phyloP scores from a whole-genome alignment of 495 filamentous ascomycete species.

The Thermochaetoides thermophila region DNA sequence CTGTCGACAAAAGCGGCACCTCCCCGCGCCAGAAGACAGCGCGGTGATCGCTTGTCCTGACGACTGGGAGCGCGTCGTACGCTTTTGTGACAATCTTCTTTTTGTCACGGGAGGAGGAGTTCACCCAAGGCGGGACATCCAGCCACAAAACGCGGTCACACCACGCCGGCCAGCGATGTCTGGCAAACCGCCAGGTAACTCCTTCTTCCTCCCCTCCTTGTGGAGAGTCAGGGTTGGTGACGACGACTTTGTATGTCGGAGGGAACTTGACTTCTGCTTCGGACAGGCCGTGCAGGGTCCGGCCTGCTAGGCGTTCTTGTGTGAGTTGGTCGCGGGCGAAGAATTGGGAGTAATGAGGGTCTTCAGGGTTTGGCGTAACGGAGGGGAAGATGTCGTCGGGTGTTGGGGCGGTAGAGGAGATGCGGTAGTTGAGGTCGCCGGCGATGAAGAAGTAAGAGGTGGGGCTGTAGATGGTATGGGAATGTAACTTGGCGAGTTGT shows the following conservation, averaged over 20 bases:
- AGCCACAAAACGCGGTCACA: slow-evolving; percentile 81
- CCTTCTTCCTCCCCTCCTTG: background rate
- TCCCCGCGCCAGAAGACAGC: slow-evolving; percentile 54
- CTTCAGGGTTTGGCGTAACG: too few species aligned
- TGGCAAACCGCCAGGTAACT: slow-evolving; percentile 58
- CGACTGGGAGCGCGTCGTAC: slow-evolving; percentile 62
- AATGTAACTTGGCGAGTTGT: slow-evolving; percentile 15
- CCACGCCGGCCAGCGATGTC: slow-evolving; percentile 81
- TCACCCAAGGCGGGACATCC: slow-evolving; percentile 39
- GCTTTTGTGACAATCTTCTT: slow-evolving; percentile 32
- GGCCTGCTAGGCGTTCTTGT: slow-evolving; percentile 45
- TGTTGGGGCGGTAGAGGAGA: slow-evolving; percentile 43
- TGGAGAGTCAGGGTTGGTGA: slow-evolving; percentile 1
- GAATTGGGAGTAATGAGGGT: slow-evolving; percentile 42
- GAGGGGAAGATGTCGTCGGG: slow-evolving; percentile 38
- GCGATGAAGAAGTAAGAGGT: slow-evolving; percentile 67
- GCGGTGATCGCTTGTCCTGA: slow-evolving; percentile 71
- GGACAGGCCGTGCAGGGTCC: slow-evolving; percentile 56
- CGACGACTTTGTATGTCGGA: slow-evolving; percentile 70
- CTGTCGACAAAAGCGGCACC: slow-evolving; percentile 35
- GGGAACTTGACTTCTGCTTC: slow-evolving; percentile 70
- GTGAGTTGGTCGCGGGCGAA: slow-evolving; percentile 62
- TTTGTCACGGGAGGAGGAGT: background rate
- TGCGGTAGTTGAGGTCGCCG: slow-evolving; percentile 93
- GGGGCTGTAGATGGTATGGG: slow-evolving; percentile 51